Base-by-base conservation (phyloP, 116 monocot genomes). In the Thalassia testudinum region DNA sequence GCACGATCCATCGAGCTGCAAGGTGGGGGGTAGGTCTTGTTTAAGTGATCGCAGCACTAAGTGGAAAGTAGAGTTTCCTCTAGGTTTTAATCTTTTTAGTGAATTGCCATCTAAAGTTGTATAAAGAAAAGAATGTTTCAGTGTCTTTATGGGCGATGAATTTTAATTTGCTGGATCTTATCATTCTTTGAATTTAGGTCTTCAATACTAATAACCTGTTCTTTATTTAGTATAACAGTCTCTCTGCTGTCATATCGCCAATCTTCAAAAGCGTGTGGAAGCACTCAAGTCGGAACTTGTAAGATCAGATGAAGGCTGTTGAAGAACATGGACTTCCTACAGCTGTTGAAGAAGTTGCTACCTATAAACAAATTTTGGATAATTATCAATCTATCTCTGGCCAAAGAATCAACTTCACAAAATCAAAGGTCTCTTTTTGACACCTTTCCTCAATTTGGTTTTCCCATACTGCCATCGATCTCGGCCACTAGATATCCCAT, bases 1-100 rank as follows among this genome's bases (percentile, higher is more conserved):
- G 88, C 95, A 51, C 70, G 85, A 29, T 95, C 95, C 24, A 95
- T 95, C 50, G 95, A 95, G 58, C 81, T 88, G 50, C 95, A 38
- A 73, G 85, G 44, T 76, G 44, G 42, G 76, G 79, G 95, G 95
- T 95, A 62, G 53, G 42, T 51, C 11, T 8, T 40, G 40, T 40
- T 7, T 40, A n/a, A n/a, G n/a, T n/a, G n/a, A n/a, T n/a, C n/a
- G 40, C 14, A 8, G 40, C 7, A 14, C 14, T 40, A 8, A 7
- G 40, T 40, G 7, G 14, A n/a, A 40, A 8, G 40, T 40, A 8
- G 14, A 40, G 14, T 14, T 40, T 40, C 11, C 14, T 14, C 14
- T 14, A 40, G 14, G 40, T 14, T 8, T 8, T 40, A 40, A 8
- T 8, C 40, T 8, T 40, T 40, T 8, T 40, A 14, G 11, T 40